Evolutionary conservation across 805 yeast species (phyloP).

Genomic region (Hanseniaspora jakobsenii): DNA sequence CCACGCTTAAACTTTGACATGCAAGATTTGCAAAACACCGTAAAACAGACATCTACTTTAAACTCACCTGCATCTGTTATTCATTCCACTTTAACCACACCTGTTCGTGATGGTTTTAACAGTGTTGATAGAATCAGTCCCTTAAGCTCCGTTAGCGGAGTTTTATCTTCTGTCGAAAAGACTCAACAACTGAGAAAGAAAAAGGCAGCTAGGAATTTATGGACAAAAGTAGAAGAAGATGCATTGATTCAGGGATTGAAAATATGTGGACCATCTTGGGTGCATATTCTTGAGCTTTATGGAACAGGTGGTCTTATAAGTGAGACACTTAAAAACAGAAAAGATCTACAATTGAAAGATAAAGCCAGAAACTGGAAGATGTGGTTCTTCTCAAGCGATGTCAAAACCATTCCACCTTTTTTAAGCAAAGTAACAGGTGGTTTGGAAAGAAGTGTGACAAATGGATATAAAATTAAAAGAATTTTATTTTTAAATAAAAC

Average conservation of each 20-base stretch:
- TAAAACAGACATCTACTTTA: not conserved
- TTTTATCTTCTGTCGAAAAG: conserved; percentile 22
- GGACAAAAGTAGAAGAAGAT: conserved; percentile 83
- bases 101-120: not conserved
- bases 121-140: conserved; percentile 10
- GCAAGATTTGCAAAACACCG: too few species aligned
- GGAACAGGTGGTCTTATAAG: conserved; percentile 50
- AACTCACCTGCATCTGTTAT: not conserved
- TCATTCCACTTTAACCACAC: not conserved
- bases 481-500: not conserved
- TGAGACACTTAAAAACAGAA: conserved; percentile 75
- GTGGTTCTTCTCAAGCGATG: conserved; percentile 62
- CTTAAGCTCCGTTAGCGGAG: conserved; percentile 5
- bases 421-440: conserved; percentile 81
- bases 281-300: conserved; percentile 74
- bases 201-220: conserved; percentile 27
- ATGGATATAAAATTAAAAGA: conserved; percentile 25
- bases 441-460: conserved; percentile 42
- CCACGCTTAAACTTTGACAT: too few species aligned
- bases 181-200: conserved; percentile 18
- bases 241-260: conserved; percentile 73
- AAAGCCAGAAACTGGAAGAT: conserved; percentile 94
- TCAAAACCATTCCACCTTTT: conserved; percentile 62
- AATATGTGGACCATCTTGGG: conserved; percentile 82
- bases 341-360: conserved; percentile 86